Base-by-base conservation (phyloP, 345 rosid species). In the Populus pruinosa region DNA sequence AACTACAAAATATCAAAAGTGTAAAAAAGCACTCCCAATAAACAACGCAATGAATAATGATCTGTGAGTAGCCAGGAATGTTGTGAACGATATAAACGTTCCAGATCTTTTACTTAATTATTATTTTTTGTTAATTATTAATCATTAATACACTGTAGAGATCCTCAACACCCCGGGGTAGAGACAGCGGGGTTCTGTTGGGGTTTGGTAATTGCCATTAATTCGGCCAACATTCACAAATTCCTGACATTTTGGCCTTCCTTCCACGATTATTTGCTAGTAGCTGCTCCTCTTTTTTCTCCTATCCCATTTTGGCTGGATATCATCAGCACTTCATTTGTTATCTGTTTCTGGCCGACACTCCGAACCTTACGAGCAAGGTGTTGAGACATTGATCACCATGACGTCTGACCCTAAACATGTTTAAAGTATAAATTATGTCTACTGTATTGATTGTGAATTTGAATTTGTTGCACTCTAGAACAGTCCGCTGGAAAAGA, bases 261-360 rank as follows among this genome's bases (percentile, higher is more conserved):
- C 14, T 93, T 87, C 82, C 90, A 92, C 74, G 97, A 92, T 14
- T 84, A 84, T 82, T 74, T 96, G 64, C 79, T 90, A 7, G 81
- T 74, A 27, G 98, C 91, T 2, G 87, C 92, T 71, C 96, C 99
- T 14, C 76, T 92, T 13, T 93, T 93, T 82, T 93, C 99, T 0
- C 93, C 98, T 0, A 59, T 88, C 7, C 99, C 98, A 0, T 96
- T 96, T 93, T 25, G 98, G 98, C 7, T 96, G 98, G 97, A 96
- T 92, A 73, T 80, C 91, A 20, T 80, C 91, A n/a, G 88, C 81
- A 56, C 88, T 92, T 66, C 94, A 96, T 79, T 76, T 93, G 71
- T 79, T 93, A 72, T 89, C 93, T 2, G 72, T 90, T 77, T 84
- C 94, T 1, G 97, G 99, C 20, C 85, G 92, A 49, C 91, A 84